phyloP scores from a whole-genome alignment of 2,329 filamentous ascomycete species.

The Sclerotinia glacialis region DNA sequence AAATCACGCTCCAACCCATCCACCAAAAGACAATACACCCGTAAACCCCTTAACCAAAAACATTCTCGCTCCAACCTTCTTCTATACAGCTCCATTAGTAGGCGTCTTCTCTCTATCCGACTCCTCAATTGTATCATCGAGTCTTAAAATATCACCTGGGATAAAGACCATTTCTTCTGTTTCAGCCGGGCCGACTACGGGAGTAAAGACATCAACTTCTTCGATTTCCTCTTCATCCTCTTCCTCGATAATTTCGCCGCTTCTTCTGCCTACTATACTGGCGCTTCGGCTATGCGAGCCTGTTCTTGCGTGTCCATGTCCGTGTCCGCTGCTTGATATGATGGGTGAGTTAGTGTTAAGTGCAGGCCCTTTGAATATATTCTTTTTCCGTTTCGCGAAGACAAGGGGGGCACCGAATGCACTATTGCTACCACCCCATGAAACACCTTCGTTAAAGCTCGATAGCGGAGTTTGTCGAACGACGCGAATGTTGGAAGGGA shows the following conservation, averaged over 20 bases:
- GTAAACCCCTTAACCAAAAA: slow-evolving; percentile 1
- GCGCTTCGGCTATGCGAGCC: slow-evolving; percentile 52
- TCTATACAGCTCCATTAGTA: slow-evolving; percentile 17
- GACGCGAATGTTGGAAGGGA: slow-evolving; percentile 83
- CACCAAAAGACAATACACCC: slow-evolving; percentile 1
- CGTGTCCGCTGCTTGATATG: slow-evolving; percentile 35
- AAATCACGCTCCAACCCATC: neutral
- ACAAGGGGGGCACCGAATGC: slow-evolving; percentile 56
- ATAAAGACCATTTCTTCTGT: slow-evolving; percentile 36
- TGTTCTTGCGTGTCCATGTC: slow-evolving; percentile 33
- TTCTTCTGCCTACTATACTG: slow-evolving; percentile 64
- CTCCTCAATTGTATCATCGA: slow-evolving; percentile 13
- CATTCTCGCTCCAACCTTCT: neutral
- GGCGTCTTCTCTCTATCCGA: slow-evolving; percentile 20
- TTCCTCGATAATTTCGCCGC: slow-evolving; percentile 62
- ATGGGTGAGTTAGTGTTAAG: slow-evolving; percentile 45
- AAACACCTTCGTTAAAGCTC: slow-evolving; percentile 57
- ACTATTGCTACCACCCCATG: slow-evolving; percentile 51
- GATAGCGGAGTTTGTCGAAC: slow-evolving; percentile 60
- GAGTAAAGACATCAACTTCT: slow-evolving; percentile 51
- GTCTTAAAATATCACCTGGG: slow-evolving; percentile 20
- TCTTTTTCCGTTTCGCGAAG: slow-evolving; percentile 79
- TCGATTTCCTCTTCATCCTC: slow-evolving; percentile 26
- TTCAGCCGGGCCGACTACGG: slow-evolving; percentile 42
- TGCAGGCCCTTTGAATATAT: slow-evolving; percentile 77